A percentile compares a stretch with the other conserved stretches of the same genome.
These are phyloP conservation scores for Hibiscus trionum DNA, from an alignment of 345 rosid species.

Conservation along the genomic window DNA sequence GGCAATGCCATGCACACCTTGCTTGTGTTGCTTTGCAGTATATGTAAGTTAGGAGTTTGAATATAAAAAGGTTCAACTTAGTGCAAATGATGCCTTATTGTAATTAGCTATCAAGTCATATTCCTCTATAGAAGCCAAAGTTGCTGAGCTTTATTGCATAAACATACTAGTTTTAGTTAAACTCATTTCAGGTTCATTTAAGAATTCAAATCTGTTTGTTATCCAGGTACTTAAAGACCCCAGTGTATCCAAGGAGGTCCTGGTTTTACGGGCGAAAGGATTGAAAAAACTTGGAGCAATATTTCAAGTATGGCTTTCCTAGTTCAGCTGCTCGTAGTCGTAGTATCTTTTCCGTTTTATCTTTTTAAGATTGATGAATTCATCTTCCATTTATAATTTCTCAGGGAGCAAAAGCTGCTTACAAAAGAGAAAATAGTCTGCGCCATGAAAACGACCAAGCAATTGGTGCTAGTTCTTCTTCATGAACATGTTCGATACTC, in stretches of 20 bases:
- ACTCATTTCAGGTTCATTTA: background rate
- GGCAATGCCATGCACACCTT: too few relatives aligned
- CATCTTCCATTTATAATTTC: background rate
- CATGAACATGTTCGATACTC: slow-evolving; percentile 14
- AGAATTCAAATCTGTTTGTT: background rate
- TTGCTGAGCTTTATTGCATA: background rate
- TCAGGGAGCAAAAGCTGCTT: slow-evolving; percentile 80
- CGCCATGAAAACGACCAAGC: slow-evolving; percentile 43
- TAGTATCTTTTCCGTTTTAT: background rate
- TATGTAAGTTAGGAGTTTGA: too few relatives aligned
- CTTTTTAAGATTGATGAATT: background rate
- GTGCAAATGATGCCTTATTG: too few relatives aligned
- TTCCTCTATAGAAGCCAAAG: background rate
- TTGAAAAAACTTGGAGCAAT: slow-evolving; percentile 80
- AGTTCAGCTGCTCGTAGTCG: too few relatives aligned
- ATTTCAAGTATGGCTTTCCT: slow-evolving; percentile 51
- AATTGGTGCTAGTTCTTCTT: slow-evolving; percentile 23
- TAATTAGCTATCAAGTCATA: too few relatives aligned
- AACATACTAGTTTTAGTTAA: background rate
- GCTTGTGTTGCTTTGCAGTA: too few relatives aligned
- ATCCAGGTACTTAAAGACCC: slow-evolving; percentile 87
- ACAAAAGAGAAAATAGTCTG: slow-evolving; percentile 77
- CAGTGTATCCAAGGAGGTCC: slow-evolving; percentile 57
- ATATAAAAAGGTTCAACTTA: too few relatives aligned
- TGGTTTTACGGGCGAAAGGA: slow-evolving; percentile 54